phyloP scores from a whole-genome alignment of 176 grass and related monocot genomes.

The Poa pratensis region DNA sequence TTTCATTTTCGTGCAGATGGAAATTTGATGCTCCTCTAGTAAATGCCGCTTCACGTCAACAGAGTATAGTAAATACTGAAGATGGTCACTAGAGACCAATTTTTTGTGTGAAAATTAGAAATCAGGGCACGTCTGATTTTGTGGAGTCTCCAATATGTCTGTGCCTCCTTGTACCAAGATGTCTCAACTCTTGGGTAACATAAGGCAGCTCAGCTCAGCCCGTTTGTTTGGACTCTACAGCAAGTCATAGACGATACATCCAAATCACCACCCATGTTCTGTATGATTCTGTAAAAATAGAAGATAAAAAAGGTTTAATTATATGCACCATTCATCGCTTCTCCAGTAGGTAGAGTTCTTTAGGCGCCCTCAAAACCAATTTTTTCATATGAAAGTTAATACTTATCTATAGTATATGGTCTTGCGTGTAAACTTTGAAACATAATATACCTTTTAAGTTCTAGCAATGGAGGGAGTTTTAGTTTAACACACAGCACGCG shows the following conservation, averaged over 20 bases:
- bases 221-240: background rate
- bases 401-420: too few species aligned
- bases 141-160: conserved; percentile 11
- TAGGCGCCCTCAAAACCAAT: too few species aligned
- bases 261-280: background rate
- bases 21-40: conserved; percentile 56
- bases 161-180: conserved; percentile 33
- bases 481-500: too few species aligned
- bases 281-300: conserved; percentile 1
- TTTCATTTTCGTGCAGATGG: conserved; percentile 53
- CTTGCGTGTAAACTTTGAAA: too few species aligned
- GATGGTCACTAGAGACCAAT: conserved; percentile 35
- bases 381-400: too few species aligned
- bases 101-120: conserved; percentile 43
- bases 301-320: background rate
- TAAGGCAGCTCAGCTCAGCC: background rate
- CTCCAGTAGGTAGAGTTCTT: background rate
- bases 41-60: conserved; percentile 39
- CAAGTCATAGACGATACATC: background rate
- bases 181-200: background rate
- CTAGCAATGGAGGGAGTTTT: too few species aligned
- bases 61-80: conserved; percentile 36
- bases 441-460: too few species aligned
- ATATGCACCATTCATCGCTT: background rate
- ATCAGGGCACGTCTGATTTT: conserved; percentile 16